Percentiles rank a stretch among this genome's conserved stretches.
phyloP scores from a whole-genome alignment of 2,329 filamentous ascomycete species.

The Neofusicoccum kwambonambiense region DNA sequence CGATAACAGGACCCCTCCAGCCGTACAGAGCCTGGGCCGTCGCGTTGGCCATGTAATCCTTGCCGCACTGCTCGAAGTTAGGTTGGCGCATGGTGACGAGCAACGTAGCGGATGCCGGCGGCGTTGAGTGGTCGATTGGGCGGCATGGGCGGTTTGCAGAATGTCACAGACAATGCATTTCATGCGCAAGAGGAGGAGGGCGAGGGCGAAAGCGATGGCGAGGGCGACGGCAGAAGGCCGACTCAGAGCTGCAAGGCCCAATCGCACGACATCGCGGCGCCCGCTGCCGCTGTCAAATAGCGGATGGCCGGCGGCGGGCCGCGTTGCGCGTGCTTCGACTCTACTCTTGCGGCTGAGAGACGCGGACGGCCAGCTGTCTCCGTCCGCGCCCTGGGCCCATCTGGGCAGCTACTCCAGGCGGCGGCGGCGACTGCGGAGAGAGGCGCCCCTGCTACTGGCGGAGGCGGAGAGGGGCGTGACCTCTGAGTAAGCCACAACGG shows the following conservation, averaged over 20 bases:
- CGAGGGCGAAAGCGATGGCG: background rate
- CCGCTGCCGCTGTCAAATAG: background rate
- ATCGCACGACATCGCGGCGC: background rate
- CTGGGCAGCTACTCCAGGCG: background rate
- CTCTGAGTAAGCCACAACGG: constrained; percentile 2
- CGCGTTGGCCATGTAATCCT: background rate
- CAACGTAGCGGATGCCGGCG: background rate
- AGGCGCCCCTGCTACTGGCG: background rate
- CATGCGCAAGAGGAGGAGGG: background rate
- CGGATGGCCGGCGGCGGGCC: too few species aligned
- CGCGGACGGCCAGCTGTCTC: background rate
- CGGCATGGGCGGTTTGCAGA: background rate
- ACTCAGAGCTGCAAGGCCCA: background rate
- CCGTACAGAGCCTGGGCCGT: background rate
- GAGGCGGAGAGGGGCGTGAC: background rate
- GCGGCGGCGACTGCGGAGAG: background rate
- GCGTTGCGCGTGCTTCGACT: background rate
- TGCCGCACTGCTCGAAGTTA: background rate
- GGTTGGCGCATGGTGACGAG: background rate
- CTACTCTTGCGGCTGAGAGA: background rate
- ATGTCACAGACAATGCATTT: background rate
- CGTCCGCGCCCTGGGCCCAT: background rate
- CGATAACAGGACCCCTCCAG: constrained; percentile 20
- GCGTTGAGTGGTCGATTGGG: background rate
- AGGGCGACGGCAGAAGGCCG: background rate